phyloP scores from a whole-genome alignment of 2,329 filamentous ascomycete species.

The Microsporum audouinii region DNA sequence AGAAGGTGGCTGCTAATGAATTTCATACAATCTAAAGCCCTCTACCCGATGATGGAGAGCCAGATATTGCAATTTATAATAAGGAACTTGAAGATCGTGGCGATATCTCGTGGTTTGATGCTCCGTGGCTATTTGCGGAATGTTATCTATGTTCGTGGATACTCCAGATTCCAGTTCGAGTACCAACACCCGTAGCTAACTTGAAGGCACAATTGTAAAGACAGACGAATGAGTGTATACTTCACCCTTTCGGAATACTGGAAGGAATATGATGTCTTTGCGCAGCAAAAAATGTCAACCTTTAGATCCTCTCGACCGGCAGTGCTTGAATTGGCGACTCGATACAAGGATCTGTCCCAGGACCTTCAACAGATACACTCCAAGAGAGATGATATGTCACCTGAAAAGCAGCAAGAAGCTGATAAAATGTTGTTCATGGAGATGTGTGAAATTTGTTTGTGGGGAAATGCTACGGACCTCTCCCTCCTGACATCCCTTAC shows the following conservation, averaged over 20 bases:
- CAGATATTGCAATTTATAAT: conserved; percentile 75
- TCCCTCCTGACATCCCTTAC: conserved; percentile 80
- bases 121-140: conserved; percentile 82
- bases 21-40: conserved; percentile 41
- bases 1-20: not conserved
- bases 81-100: conserved; percentile 65
- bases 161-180: not conserved
- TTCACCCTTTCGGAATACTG: conserved; percentile 70
- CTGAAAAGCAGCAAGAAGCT: conserved; percentile 49
- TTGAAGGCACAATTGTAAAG: conserved; percentile 18
- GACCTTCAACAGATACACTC: conserved; percentile 48
- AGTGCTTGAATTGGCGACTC: conserved; percentile 67
- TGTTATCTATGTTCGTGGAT: conserved; percentile 65
- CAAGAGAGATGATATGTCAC: conserved; percentile 15
- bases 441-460: conserved; percentile 93
- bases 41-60: conserved; percentile 61
- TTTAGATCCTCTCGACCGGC: conserved; percentile 86
- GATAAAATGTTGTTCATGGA: conserved; percentile 74
- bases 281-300: conserved; percentile 77
- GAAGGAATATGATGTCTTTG: conserved; percentile 83
- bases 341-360: conserved; percentile 61
- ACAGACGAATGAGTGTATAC: conserved; percentile 63
- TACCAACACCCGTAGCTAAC: not conserved
- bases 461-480: conserved; percentile 93
- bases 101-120: conserved; percentile 66